Evolutionary conservation across 2,329 filamentous ascomycete genomes (phyloP).

Genomic region (Paraphaeosphaeria minitans): DNA sequence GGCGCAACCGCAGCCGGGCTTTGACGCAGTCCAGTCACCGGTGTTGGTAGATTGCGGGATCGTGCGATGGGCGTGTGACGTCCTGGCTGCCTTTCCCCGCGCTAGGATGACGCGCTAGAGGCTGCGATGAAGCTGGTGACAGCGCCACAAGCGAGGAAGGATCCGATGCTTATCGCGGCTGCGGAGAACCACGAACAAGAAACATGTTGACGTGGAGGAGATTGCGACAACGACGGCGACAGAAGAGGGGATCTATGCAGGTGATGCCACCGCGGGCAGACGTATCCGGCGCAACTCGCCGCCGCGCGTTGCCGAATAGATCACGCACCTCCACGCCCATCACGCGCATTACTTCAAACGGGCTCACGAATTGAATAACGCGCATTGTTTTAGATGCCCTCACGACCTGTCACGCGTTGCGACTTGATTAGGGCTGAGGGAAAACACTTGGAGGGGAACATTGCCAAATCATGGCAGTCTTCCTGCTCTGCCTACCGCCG

Average conservation of each 20-base stretch:
- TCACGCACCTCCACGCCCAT: background rate
- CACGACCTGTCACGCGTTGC: background rate
- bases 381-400: background rate
- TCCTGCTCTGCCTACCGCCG: background rate
- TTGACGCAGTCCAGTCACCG: constrained; percentile 9
- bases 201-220: background rate
- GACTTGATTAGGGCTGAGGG: background rate
- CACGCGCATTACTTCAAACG: constrained; percentile 1
- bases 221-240: too few species aligned
- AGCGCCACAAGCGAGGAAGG: constrained; percentile 29
- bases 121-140: constrained; percentile 21
- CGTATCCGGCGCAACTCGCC: background rate
- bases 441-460: background rate
- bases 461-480: background rate
- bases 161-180: constrained; percentile 1
- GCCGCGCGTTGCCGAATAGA: constrained; percentile 2
- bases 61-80: constrained; percentile 26
- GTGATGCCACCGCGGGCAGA: background rate
- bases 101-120: constrained; percentile 22
- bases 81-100: constrained; percentile 11
- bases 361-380: constrained; percentile 1
- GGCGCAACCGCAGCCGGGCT: constrained; percentile 14
- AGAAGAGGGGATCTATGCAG: background rate
- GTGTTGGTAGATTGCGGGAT: constrained; percentile 7
- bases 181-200: background rate